Percentiles rank a stretch among this genome's conserved stretches.
phyloP scores from a whole-genome alignment of 1,139 yeast species.

The Blastobotrys illinoisensis region DNA sequence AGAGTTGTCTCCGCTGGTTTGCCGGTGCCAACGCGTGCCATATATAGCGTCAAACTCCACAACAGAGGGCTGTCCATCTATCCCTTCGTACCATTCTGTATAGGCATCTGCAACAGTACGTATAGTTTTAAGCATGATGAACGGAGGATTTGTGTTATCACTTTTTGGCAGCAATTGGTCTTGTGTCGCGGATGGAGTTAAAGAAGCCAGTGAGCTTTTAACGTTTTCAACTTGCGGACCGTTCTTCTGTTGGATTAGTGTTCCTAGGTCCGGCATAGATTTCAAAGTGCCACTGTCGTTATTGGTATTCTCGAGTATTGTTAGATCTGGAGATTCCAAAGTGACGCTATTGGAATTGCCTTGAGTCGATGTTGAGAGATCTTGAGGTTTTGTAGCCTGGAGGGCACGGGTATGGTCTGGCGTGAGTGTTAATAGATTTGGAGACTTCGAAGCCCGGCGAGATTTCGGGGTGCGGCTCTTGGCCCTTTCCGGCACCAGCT shows the following conservation, averaged over 20 bases:
- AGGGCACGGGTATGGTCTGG: no score
- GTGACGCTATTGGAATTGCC: no score
- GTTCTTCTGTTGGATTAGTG: not conserved
- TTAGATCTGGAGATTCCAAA: no score
- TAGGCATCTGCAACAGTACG: not conserved
- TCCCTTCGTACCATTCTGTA: not conserved
- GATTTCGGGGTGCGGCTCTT: not conserved
- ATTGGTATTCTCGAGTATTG: no score
- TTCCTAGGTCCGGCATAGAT: not conserved
- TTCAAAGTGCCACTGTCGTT: no score
- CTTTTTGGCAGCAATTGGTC: no score
- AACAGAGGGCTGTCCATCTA: not conserved
- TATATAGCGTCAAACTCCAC: not conserved
- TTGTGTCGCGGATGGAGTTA: no score
- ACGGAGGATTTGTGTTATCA: not conserved
- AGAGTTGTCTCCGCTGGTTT: not conserved
- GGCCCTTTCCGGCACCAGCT: not conserved
- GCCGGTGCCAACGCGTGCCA: not conserved
- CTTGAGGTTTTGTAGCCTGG: no score
- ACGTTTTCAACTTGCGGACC: not conserved
- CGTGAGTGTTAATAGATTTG: no score
- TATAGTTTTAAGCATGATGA: not conserved
- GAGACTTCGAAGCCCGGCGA: no score
- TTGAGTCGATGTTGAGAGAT: no score
- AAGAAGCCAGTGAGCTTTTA: no score